Percentiles rank a stretch among this genome's conserved stretches.
Evolutionary conservation across 1,139 yeast species (phyloP).

Genomic region (Geotrichum bryndzae): DNA sequence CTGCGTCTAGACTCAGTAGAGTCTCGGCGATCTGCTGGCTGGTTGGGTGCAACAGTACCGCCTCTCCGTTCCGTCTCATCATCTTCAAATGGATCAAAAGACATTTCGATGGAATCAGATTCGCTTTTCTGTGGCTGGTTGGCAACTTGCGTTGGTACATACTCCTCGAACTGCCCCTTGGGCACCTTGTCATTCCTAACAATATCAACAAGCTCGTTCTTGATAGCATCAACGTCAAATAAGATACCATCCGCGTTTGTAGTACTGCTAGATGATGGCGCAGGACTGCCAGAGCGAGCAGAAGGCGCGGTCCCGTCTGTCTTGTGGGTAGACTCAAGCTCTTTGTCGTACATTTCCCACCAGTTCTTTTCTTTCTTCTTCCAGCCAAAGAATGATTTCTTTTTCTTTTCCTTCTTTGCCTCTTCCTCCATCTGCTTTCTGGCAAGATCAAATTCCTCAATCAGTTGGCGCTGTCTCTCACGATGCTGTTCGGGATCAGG

Average conservation of each 20-base stretch:
- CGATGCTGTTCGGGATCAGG: constrained; percentile 87
- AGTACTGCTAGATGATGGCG: constrained; percentile 1
- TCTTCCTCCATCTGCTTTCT: constrained; percentile 45
- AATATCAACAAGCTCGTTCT: constrained; percentile 30
- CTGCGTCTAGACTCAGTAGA: neutral
- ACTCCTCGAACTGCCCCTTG: constrained; percentile 7
- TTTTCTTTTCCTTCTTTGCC: constrained; percentile 34
- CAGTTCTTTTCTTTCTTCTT: constrained; percentile 64
- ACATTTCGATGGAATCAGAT: constrained; percentile 11
- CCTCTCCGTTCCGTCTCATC: constrained; percentile 12
- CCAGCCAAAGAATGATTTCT: constrained; percentile 42
- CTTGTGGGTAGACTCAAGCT: constrained; percentile 17
- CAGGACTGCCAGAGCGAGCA: constrained; percentile 17
- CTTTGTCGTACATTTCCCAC: constrained; percentile 61
- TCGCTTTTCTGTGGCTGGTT: neutral
- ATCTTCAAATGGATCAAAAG: constrained; percentile 18
- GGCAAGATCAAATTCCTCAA: constrained; percentile 81
- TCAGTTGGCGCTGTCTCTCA: constrained; percentile 66
- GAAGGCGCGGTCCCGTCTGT: constrained; percentile 11
- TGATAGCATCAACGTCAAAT: constrained; percentile 39
- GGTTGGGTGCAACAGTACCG: neutral
- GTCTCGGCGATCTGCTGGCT: neutral
- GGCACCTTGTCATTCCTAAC: constrained; percentile 9
- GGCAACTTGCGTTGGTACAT: constrained; percentile 11
- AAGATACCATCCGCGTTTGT: constrained; percentile 19